Conservation (phyloP, 495 filamentous ascomycete genomes). For the Talaromyces liani region DNA sequence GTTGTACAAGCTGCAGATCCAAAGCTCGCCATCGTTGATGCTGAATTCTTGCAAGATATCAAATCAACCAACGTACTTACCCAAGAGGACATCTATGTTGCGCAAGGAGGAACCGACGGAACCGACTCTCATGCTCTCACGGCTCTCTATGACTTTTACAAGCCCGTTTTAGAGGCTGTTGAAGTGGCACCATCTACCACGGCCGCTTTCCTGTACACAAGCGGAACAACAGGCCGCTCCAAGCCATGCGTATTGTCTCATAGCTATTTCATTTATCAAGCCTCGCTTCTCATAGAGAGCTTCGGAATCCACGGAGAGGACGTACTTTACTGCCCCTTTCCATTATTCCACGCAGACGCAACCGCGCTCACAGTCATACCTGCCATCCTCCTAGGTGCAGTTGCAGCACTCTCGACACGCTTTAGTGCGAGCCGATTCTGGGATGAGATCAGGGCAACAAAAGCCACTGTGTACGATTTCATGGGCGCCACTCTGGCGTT, state of each 20-base stretch:
- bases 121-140: neutral
- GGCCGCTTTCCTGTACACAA: conserved; percentile 6
- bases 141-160: conserved; percentile 2
- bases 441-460: conserved; percentile 5
- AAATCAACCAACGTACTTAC: conserved; percentile 2
- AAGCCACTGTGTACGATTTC: conserved; percentile 5
- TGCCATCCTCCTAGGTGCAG: conserved; percentile 5
- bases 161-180: neutral
- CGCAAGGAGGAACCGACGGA: neutral
- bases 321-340: conserved; percentile 3
- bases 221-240: conserved; percentile 6
- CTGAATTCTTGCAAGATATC: conserved; percentile 7
- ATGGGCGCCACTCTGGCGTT: conserved; percentile 5
- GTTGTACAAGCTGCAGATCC: conserved; percentile 6
- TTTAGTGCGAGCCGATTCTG: conserved; percentile 2
- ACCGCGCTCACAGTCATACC: conserved; percentile 9
- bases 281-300: conserved; percentile 6
- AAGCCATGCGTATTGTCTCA: conserved; percentile 7
- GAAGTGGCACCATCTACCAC: conserved; percentile 6
- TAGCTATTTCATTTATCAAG: conserved; percentile 4
- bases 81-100: neutral
- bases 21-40: conserved; percentile 5
- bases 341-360: conserved; percentile 6
- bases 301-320: conserved; percentile 6
- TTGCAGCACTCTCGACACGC: conserved; percentile 4